Evolutionary conservation across 2,329 filamentous ascomycete species (phyloP).

Genomic region (Nemania sp.): DNA sequence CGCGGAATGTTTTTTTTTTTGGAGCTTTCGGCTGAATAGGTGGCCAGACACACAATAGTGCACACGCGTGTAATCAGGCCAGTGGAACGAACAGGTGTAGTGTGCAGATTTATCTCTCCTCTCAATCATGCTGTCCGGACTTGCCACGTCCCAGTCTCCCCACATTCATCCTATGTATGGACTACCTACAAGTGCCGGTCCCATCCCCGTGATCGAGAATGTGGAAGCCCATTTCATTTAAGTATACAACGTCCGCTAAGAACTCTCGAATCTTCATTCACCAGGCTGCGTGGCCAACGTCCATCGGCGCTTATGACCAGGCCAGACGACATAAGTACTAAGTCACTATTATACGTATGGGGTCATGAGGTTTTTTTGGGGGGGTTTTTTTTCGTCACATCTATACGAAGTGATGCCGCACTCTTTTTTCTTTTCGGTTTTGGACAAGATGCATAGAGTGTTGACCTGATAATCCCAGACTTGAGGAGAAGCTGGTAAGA

Average conservation of each 20-base stretch:
- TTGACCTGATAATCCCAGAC: no score
- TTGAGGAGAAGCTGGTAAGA: no score
- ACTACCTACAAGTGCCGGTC: constrained; percentile 12
- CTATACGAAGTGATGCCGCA: no score
- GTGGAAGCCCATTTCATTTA: neutral
- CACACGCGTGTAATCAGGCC: neutral
- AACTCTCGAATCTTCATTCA: neutral
- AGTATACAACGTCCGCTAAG: neutral
- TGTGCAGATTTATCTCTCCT: neutral
- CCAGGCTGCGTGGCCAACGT: constrained; percentile 6
- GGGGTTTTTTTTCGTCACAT: no score
- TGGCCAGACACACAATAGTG: neutral
- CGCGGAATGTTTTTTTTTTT: constrained; percentile 13
- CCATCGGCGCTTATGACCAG: neutral
- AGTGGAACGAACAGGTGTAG: neutral
- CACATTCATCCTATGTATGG: constrained; percentile 14
- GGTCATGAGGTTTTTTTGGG: no score
- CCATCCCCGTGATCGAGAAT: neutral
- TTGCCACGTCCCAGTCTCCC: neutral
- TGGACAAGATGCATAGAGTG: no score
- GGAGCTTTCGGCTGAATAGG: constrained; percentile 21
- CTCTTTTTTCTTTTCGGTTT: no score
- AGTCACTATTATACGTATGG: neutral
- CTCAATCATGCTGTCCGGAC: constrained; percentile 14
- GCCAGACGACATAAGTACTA: neutral